Conservation (phyloP, 2,329 filamentous ascomycete species). For the Aspergillus ibericus region DNA sequence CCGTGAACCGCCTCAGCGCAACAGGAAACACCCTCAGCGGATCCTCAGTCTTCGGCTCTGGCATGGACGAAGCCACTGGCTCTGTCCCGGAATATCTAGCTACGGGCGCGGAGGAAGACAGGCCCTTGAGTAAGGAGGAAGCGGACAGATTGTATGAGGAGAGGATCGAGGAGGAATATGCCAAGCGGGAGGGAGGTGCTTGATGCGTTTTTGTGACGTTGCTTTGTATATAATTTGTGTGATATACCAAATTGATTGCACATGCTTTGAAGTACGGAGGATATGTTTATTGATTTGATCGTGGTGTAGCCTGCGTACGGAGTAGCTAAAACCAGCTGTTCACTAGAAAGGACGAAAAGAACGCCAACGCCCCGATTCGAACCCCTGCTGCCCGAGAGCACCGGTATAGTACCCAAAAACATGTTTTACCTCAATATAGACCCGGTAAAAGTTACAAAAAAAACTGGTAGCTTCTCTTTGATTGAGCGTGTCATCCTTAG, state of each 20-base stretch:
- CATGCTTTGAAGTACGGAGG: neutral
- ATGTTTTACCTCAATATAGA: constrained; percentile 17
- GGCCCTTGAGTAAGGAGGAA: constrained; percentile 41
- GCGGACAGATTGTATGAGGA: constrained; percentile 47
- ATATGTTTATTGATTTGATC: neutral
- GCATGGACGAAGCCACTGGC: constrained; percentile 16
- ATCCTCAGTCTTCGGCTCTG: constrained; percentile 15
- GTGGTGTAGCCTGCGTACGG: no score
- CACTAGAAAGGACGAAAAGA: neutral
- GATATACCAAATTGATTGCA: constrained; percentile 1
- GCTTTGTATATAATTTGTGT: neutral
- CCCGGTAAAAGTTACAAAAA: constrained; percentile 48
- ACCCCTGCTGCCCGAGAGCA: neutral
- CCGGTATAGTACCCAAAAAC: neutral
- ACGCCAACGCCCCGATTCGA: constrained; percentile 12
- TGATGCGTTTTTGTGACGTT: constrained; percentile 19
- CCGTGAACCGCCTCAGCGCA: neutral
- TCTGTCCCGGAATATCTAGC: constrained; percentile 19
- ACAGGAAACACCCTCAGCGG: neutral
- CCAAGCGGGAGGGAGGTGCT: constrained; percentile 47
- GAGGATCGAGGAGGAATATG: constrained; percentile 50
- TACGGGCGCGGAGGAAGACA: constrained; percentile 19
- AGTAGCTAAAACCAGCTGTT: no score
- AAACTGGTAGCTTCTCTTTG: constrained; percentile 74
- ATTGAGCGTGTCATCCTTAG: constrained; percentile 94